Percentiles rank a stretch among this genome's conserved stretches.
phyloP scores from a whole-genome alignment of 176 grass and related monocot species.

The Hordeum vulgare region DNA sequence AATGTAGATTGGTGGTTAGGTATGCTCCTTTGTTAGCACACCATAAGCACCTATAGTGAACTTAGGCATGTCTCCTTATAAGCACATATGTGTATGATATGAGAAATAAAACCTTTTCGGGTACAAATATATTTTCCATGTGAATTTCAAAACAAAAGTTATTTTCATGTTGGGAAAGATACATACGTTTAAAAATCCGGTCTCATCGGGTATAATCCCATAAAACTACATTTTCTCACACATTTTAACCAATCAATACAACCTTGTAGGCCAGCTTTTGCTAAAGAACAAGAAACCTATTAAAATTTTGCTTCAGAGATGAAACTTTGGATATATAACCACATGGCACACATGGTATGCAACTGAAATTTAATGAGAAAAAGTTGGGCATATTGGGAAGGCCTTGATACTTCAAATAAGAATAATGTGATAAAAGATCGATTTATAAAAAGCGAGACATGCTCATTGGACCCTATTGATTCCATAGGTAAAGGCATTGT shows the following conservation, averaged over 20 bases:
- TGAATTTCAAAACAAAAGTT: neutral
- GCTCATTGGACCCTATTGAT: neutral
- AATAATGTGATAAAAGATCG: neutral
- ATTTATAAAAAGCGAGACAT: neutral
- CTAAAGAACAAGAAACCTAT: neutral
- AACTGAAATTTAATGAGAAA: too few relatives aligned
- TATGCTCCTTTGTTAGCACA: too few relatives aligned
- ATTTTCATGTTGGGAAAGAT: neutral
- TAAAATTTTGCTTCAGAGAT: neutral
- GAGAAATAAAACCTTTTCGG: neutral
- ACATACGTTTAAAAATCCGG: neutral
- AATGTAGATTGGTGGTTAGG: neutral
- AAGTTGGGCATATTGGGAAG: neutral
- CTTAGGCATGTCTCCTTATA: neutral
- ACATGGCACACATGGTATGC: too few relatives aligned
- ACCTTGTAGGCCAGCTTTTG: neutral
- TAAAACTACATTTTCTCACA: neutral
- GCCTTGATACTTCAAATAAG: neutral
- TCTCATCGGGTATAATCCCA: neutral
- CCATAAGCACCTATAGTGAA: neutral
- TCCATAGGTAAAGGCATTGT: neutral
- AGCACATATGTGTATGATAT: neutral
- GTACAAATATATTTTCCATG: neutral
- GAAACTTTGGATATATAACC: neutral
- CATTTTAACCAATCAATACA: neutral